phyloP scores from a whole-genome alignment of 2,329 filamentous ascomycete species.

The Simplicillium sp. region DNA sequence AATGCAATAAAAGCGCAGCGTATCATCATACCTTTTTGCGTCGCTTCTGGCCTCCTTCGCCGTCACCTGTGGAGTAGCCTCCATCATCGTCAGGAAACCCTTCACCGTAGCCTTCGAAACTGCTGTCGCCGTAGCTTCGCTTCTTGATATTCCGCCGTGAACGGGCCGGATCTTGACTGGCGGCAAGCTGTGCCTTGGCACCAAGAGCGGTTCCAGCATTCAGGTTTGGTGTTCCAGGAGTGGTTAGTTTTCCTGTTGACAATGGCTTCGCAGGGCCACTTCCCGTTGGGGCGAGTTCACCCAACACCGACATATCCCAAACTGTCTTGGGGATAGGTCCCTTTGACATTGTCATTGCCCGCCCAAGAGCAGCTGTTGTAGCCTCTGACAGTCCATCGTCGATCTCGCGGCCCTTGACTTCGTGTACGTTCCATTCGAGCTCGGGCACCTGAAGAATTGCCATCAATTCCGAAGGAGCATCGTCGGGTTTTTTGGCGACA shows the following conservation, averaged over 20 bases:
- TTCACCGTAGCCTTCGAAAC: constrained; percentile 66
- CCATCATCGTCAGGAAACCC: constrained; percentile 60
- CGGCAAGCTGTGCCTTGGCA: constrained; percentile 26
- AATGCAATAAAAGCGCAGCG: too few relatives aligned
- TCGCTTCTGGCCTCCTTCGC: constrained; percentile 56
- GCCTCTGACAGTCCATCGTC: constrained; percentile 39
- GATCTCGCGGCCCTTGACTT: constrained; percentile 46
- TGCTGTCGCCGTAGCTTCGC: constrained; percentile 65
- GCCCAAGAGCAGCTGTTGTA: constrained; percentile 32
- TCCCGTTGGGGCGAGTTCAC: constrained; percentile 38
- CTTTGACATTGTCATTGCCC: constrained; percentile 47
- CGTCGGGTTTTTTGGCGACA: constrained; percentile 41
- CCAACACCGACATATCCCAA: constrained; percentile 51
- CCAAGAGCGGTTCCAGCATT: constrained; percentile 20
- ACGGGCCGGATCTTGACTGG: constrained; percentile 38
- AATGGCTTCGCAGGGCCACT: constrained; percentile 27
- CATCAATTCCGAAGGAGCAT: constrained; percentile 41
- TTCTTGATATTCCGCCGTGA: constrained; percentile 62
- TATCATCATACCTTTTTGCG: constrained; percentile 48
- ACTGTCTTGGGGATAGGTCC: constrained; percentile 43
- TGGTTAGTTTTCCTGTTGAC: constrained; percentile 36
- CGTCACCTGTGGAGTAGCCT: constrained; percentile 62
- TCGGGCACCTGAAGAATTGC: constrained; percentile 41
- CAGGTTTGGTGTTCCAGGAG: constrained; percentile 41
- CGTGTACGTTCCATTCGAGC: constrained; percentile 46